Base-by-base conservation (phyloP, 2,329 filamentous ascomycete species). In the Pyrenophora seminiperda region DNA sequence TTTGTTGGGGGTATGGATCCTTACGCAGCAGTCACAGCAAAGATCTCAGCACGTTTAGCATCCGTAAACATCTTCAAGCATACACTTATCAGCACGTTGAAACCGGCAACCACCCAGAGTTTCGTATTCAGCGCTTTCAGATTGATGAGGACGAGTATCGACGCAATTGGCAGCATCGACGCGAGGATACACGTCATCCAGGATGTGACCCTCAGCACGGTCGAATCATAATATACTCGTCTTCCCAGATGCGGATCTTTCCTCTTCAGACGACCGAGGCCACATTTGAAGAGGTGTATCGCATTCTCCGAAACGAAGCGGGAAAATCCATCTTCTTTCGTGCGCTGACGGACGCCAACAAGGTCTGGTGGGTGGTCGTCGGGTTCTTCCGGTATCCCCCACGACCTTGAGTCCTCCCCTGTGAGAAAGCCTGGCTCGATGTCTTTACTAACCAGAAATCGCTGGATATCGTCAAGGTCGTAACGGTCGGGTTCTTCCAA, bases 11-110 rank as follows among this genome's bases (percentile, higher is more conserved):
- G 15, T 5, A 2, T 5, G 7, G 7, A 10, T 5, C 54, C 64
- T 45, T 57, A 69, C 64, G 61, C 62, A 29, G 64, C 58, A 3
- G 60, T 63, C 5, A 67, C 51, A 7, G 64, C 57, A 42, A 70
- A 69, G 1, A 66, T 45, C 18, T 68, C 62, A 3, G 51, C 42
- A 5, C 63, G 52, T 22, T 54, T 68, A 1, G 64, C 66, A 7
- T 62, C 46, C 1, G 63, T 61, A 10, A 66, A 51, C 1, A 30
- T 41, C 3, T 33, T 58, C 44, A 68, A 18, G 30, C 61, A 68
- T 0, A 62, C 7, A 2, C 60, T 59, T 3, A 65, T 47, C 11
- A 62, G n/a, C 2, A 63, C 36, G 33, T 65, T 68, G 48, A 67
- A 68, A 0, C 17, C 56, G 1, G 51, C 62, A 33, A 66, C 66